A percentile compares a stretch with the other conserved stretches of the same genome.
Evolutionary conservation across 139 green algal species (phyloP).

Genomic region (Gonium pectorale): DNA sequence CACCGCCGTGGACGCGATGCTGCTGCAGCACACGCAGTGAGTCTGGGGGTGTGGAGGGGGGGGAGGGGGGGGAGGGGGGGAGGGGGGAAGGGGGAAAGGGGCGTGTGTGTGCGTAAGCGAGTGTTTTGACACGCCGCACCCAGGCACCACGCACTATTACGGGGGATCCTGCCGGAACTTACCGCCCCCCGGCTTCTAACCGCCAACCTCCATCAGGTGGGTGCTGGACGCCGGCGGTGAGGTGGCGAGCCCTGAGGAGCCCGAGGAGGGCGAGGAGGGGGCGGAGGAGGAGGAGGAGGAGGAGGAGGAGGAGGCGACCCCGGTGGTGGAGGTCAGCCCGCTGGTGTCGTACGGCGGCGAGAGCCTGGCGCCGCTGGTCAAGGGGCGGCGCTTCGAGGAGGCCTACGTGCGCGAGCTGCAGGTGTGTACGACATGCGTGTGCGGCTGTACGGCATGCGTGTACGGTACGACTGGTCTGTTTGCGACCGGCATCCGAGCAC

Average conservation of each 20-base stretch:
- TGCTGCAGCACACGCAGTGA: slow-evolving; percentile 57
- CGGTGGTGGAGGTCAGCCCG: slow-evolving; percentile 51
- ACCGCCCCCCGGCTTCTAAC: background rate
- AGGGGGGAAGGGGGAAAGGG: background rate
- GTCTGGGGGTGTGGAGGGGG: background rate
- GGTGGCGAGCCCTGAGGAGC: no score
- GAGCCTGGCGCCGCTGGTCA: slow-evolving; percentile 46
- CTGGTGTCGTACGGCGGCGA: slow-evolving; percentile 59
- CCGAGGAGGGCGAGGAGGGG: slow-evolving; percentile 31
- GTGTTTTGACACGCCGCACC: background rate
- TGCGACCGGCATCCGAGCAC: no score
- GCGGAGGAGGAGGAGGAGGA: slow-evolving; percentile 45
- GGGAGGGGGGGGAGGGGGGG: background rate
- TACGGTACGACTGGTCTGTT: no score
- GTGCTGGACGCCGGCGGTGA: slow-evolving; percentile 32
- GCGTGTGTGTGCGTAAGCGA: background rate
- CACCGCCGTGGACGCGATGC: slow-evolving; percentile 46
- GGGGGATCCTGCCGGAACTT: background rate
- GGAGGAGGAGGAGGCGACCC: slow-evolving; percentile 45
- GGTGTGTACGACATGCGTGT: background rate
- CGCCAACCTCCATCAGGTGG: slow-evolving; percentile 22
- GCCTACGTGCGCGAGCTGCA: slow-evolving; percentile 55
- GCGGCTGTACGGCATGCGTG: background rate
- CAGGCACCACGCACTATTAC: background rate
- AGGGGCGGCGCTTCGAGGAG: slow-evolving; percentile 37